Evolutionary conservation across 2,329 filamentous ascomycete genomes (phyloP), one percentile per base, ranked within the genome.

Genomic region (Pestalotiopsis sp.): DNA sequence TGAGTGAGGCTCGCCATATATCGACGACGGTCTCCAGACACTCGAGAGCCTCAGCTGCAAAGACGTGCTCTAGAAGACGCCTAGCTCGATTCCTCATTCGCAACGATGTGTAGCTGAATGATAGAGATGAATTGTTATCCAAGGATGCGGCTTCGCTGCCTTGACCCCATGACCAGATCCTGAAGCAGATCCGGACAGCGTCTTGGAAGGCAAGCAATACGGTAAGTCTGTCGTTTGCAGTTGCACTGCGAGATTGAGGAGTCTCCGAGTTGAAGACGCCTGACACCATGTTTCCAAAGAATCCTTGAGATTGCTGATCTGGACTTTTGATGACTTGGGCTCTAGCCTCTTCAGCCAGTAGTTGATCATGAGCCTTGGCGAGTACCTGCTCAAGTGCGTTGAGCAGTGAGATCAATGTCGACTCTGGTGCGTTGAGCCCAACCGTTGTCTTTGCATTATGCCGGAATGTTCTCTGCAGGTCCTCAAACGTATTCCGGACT

Each of bases 181-280:
- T 90, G 78, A 97, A 97, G 79, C 95, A 97, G 64, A 97, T 93
- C 27, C 94, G 90, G 69, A 98, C 93, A 1, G 95, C 94, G 78
- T 99, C 97, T 79, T 98, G 95, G 78, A 99, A 97, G 12, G 95
- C 97, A n/a, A 99, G 85, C 58, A 98, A 86, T 23, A 99, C 95
- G 0, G 96, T 98, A 25, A 99, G 85, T 60, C 95, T 90, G 74
- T 96, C 95, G 76, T 98, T 99, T 9, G 95, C 94, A n/a, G 93
- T 94, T 7, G 91, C 90, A 69, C 91, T 94, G 63, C 94, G 90
- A n/a, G 90, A 87, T 70, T 95, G 92, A 2, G 88, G 90, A 0
- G 89, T 85, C 69, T 98, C 94, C 0, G 92, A 89, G 49, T 93
- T 88, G 77, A 97, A 97, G 0, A 97, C 93, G 1, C 94, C 94